Evolutionary conservation across 805 yeast species (phyloP).

Genomic region (Saccharomyces cerevisiae): DNA sequence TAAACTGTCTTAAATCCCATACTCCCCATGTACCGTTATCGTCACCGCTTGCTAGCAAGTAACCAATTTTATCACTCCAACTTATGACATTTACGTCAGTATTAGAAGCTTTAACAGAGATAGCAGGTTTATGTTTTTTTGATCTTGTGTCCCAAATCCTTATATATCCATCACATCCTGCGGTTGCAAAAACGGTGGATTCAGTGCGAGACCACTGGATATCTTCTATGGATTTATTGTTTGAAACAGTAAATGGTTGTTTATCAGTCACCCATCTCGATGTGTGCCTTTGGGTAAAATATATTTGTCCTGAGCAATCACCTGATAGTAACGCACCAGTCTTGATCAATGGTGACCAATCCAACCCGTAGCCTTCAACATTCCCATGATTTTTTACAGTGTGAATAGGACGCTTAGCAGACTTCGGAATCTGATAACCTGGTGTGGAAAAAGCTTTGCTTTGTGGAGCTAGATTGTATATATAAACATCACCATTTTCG

Average conservation of each 20-base stretch:
- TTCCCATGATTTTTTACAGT: conserved; percentile 80
- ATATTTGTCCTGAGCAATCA: conserved; percentile 78
- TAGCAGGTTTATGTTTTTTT: conserved; percentile 83
- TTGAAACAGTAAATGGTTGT: conserved; percentile 56
- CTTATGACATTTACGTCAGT: conserved; percentile 91
- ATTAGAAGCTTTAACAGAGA: conserved; percentile 69
- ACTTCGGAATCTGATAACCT: conserved; percentile 72
- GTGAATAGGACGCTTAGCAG: conserved; percentile 69
- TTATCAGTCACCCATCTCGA: conserved; percentile 81
- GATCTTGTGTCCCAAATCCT: conserved; percentile 97
- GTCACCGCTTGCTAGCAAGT: conserved; percentile 88
- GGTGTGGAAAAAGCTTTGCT: conserved; percentile 80
- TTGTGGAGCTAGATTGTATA: conserved; percentile 77
- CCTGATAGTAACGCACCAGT: conserved; percentile 83
- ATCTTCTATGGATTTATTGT: conserved; percentile 82
- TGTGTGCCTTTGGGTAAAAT: conserved; percentile 66
- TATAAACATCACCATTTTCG: conserved; percentile 82
- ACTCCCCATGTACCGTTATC: conserved; percentile 97
- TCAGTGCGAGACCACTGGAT: conserved; percentile 94
- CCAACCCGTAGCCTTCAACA: conserved; percentile 95
- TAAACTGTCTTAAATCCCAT: conserved; percentile 90
- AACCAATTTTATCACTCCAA: conserved; percentile 84
- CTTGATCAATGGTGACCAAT: conserved; percentile 83
- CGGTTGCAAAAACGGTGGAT: conserved; percentile 89
- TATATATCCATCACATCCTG: conserved; percentile 71